Evolutionary conservation across 129 eudicot genomes (phyloP), one percentile per base, ranked within the genome.

Genomic region (Pittosporum tobira): DNA sequence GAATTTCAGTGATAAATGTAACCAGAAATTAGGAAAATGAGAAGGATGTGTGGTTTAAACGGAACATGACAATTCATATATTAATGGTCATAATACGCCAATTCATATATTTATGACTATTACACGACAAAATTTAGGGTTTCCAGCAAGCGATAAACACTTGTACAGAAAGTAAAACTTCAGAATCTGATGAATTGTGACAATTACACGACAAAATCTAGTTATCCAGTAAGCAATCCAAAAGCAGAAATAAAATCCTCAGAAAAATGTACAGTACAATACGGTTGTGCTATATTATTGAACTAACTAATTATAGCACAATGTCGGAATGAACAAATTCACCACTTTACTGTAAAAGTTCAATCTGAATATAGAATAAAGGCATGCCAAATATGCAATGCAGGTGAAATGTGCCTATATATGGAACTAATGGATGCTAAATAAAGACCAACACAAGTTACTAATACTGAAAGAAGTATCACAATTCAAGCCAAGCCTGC

Each of bases 1-100:
- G 61, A 48, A 74, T 25, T 37, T 15, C 56, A 40, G 13, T 44
- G 26, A 51, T 16, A 26, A 23, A 46, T 13, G 13, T 42, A 29
- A 56, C 46, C 30, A 53, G 22, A 40, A 12, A 28, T 5, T 19
- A 21, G 65, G 42, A 16, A 25, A 24, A 18, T 22, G 37, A 1
- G 16, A 50, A 22, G 29, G 29, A 16, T 6, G 28, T 4, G 3
- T 12, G 7, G n/a, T n/a, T n/a, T n/a, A n/a, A n/a, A n/a, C 15
- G 13, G 11, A 13, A 42, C 15, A 13, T n/a, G 18, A 11, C 15
- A 42, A 42, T 11, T 44, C 5, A 44, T 49, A 18, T 22, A 9
- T 23, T 49, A 1, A 22, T 13, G 8, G 22, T 21, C 40, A 28
- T 31, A 31, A 57, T n/a, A 19, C 29, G 47, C 31, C 44, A 57